Evolutionary conservation across 192 early-diverging fungal genomes (phyloP).

Genomic region (Backusella macrospora): DNA sequence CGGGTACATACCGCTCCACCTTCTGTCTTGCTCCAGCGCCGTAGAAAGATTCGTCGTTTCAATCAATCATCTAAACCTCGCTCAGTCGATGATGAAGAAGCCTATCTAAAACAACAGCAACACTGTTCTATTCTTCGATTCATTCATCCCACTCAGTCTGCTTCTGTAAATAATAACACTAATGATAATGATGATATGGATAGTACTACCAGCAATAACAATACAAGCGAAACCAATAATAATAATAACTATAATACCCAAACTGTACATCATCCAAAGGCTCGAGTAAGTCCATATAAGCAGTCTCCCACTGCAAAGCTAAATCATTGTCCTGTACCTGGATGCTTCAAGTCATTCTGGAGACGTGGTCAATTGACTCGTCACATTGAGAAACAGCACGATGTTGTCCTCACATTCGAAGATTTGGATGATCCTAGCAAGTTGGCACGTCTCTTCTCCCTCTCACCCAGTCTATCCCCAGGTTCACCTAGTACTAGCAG

Average conservation of each 20-base stretch:
- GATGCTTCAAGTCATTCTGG: slow-evolving; percentile 45
- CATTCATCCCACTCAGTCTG: slow-evolving; percentile 22
- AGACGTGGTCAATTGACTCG: slow-evolving; percentile 35
- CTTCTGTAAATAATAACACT: neutral
- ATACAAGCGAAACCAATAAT: neutral
- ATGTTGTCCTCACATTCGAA: slow-evolving; percentile 19
- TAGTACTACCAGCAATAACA: neutral
- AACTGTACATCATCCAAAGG: slow-evolving; percentile 9
- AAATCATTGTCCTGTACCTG: slow-evolving; percentile 36
- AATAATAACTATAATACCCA: neutral
- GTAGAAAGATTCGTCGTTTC: slow-evolving; percentile 27
- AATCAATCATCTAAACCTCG: slow-evolving; percentile 23
- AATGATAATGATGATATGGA: neutral
- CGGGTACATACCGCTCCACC: slow-evolving; percentile 46
- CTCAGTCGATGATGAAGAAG: slow-evolving; percentile 37
- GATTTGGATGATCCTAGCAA: slow-evolving; percentile 30
- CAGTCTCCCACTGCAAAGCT: slow-evolving; percentile 31
- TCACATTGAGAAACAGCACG: slow-evolving; percentile 43
- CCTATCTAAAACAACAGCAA: slow-evolving; percentile 37
- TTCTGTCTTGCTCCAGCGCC: slow-evolving; percentile 39
- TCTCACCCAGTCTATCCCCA: slow-evolving; percentile 14
- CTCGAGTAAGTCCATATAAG: slow-evolving; percentile 31
- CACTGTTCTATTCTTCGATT: slow-evolving; percentile 41
- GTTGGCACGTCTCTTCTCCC: neutral
- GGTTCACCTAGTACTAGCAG: neutral